phyloP scores from a whole-genome alignment of 2,329 filamentous ascomycete genomes.

The Fusarium sp. region DNA sequence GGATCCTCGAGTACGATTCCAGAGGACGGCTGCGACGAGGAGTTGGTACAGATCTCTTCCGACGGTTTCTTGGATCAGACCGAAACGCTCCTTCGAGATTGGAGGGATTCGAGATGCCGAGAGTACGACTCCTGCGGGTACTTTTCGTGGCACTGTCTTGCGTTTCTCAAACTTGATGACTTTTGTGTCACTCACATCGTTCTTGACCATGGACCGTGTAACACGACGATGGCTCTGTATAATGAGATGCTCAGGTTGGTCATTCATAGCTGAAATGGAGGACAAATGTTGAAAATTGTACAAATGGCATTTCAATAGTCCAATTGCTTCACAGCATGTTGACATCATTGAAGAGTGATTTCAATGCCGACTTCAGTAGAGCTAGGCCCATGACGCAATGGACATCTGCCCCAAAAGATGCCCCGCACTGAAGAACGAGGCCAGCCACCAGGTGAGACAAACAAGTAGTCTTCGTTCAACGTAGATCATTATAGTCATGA shows the following conservation, averaged over 20 bases:
- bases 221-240: not conserved
- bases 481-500: not conserved
- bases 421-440: not conserved
- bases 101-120: conserved; percentile 8
- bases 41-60: conserved; percentile 12
- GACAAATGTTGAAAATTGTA: accelerated
- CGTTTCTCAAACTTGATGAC: not conserved
- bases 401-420: not conserved
- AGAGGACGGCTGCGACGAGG: conserved; percentile 23
- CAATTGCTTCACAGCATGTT: accelerated
- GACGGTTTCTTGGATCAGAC: conserved; percentile 26
- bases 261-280: not conserved
- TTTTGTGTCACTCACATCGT: not conserved
- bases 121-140: not conserved
- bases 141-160: not conserved
- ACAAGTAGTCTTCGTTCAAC: too few relatives aligned
- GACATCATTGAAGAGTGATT: accelerated
- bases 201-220: conserved; percentile 16
- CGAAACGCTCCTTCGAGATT: not conserved
- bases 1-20: conserved; percentile 20
- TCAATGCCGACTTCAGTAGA: too few relatives aligned
- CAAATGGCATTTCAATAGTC: accelerated
- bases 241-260: accelerated
- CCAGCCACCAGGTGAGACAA: not conserved
- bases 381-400: conserved; percentile 1